Evolutionary conservation across 2,329 filamentous ascomycete species (phyloP), one percentile per base, ranked within the genome.

Genomic region (Lecanosticta acicola): DNA sequence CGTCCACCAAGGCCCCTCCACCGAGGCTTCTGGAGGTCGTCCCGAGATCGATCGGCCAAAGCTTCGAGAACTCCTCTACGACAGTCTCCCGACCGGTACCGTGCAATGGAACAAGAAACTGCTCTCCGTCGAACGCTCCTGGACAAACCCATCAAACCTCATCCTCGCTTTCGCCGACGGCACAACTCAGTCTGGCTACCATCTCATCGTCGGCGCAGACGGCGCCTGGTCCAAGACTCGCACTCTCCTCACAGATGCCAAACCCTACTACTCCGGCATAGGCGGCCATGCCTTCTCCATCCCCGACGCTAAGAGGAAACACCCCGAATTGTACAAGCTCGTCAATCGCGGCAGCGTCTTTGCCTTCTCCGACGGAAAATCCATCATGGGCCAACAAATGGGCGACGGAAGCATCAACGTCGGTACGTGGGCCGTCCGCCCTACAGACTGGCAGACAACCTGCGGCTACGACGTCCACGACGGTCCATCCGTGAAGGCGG

Each of bases 171-270:
- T 69, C 53, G 59, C 59, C 2, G 54, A 69, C 50, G 67, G 66
- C 3, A 57, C 45, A 3, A 51, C 42, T 2, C 65, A 63, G 19
- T 55, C 46, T 1, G 66, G 62, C 1, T 70, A 67, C 49, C 66
- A 72, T 50, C 56, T 73, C 9, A 57, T 72, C 19, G 65, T 74
- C 18, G 71, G 71, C 7, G 68, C 68, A 8, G 71, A 73, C 40
- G 71, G 70, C 8, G 68, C 68, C 3, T 73, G 65, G 62, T 66
- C 62, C 40, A 69, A 67, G 48, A 63, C 68, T 1, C 60, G 68
- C 7, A 51, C 51, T 19, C 36, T 64, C 1, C 47, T 71, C 1
- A 61, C 56, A 4, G 44, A 57, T 8, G 59, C 56, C 13, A 57
- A 54, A 37, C 68, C 68, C 2, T 61, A 58, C 47, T 68, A 68